Base-by-base conservation (phyloP, 1,284 basidiomycete species). In the Xerocomus minutiporus region DNA sequence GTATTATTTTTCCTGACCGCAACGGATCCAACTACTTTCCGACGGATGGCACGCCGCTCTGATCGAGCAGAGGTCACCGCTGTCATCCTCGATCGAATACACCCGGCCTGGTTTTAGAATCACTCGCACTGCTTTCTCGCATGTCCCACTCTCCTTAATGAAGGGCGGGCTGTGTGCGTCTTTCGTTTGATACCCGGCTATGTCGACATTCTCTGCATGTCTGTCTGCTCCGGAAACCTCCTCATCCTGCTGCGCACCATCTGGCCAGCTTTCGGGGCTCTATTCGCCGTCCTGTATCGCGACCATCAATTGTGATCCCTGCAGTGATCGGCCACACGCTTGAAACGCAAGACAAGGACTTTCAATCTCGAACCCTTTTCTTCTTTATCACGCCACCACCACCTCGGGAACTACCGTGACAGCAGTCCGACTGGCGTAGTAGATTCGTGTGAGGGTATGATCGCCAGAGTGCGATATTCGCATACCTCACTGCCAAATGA, bases 51-150 rank as follows among this genome's bases (percentile, higher is more conserved):
- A 28, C 26, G 9, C 26, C 28, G 13, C 1, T 5, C 43, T 44
- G 26, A 43, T 43, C 41, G 41, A 43, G 41, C 41, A 44, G 17
- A 29, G 41, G 42, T 31, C 42, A n/a, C 42, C 42, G 42, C 42
- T 44, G 42, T 31, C 42, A 31, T 46, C 45, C 45, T 46, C 45
- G 45, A 46, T 35, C 45, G 42, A 44, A 25, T 40, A 43, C 39
- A 26, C 17, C 25, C 12, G 20, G 20, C 20, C 20, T 20, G 20
- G 20, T 20, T 20, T 20, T 20, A 20, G 20, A 20, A 20, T 20
- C 20, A 20, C 39, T 9, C 5, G 17, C 31, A 45, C 44, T 32
- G 42, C 31, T 45, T 45, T n/a, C 12, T 44, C 43, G 25, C 46
- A 39, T 39, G 39, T 20, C 5, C 25, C 5, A 9, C 25, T 42